A percentile compares a stretch with the other conserved stretches of the same genome.
These are phyloP conservation scores for Alternaria postmessia DNA, from an alignment of 2,329 filamentous ascomycete genomes.

Conservation along the genomic window DNA sequence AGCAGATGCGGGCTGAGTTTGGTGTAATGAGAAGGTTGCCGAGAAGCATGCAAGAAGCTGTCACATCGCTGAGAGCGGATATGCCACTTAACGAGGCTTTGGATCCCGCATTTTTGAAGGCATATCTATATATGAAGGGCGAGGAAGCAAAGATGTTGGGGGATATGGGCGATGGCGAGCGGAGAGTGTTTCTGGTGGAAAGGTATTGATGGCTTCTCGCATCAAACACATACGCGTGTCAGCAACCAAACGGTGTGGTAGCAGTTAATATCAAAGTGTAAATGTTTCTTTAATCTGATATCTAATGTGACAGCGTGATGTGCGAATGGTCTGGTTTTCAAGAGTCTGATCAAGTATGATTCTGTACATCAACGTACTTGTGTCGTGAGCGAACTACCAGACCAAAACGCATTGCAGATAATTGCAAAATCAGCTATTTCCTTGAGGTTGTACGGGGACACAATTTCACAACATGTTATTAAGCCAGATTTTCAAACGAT, in stretches of 20 bases:
- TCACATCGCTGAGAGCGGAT: slow-evolving; percentile 62
- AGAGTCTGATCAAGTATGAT: background rate
- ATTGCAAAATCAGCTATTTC: background rate
- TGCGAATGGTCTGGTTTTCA: background rate
- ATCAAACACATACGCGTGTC: background rate
- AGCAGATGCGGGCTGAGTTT: slow-evolving; percentile 57
- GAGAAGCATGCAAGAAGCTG: slow-evolving; percentile 61
- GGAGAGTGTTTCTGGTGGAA: slow-evolving; percentile 69
- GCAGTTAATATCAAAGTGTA: background rate
- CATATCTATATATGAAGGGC: slow-evolving; percentile 67
- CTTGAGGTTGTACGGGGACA: background rate
- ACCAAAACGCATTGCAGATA: background rate
- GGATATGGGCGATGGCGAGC: slow-evolving; percentile 58
- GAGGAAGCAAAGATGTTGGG: slow-evolving; percentile 63
- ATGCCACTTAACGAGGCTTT: slow-evolving; percentile 57
- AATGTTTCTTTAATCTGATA: background rate
- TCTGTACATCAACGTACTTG: background rate
- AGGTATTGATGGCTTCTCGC: slow-evolving; percentile 61
- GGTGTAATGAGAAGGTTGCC: slow-evolving; percentile 67
- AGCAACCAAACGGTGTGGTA: background rate
- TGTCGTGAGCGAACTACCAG: background rate
- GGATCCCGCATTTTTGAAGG: slow-evolving; percentile 60
- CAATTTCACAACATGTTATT: background rate
- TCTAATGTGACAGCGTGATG: background rate
- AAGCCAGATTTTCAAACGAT: background rate